Conservation (phyloP, 148 eudicot species). For the Rhododendron mucronatum region DNA sequence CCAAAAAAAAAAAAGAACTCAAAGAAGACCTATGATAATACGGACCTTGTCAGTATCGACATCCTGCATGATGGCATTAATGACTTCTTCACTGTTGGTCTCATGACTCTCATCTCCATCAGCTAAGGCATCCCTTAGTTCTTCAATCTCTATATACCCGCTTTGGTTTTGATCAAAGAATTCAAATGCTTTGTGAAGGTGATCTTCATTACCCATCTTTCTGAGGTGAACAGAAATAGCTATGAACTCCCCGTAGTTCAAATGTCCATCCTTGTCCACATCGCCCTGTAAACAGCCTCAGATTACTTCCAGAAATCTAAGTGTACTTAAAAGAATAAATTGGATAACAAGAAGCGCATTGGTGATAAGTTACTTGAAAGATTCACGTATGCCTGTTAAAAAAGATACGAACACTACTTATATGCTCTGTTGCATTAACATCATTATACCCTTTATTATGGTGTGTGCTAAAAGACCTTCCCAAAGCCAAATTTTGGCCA, state of each 20-base stretch:
- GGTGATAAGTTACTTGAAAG: neutral
- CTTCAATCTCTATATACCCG: slow-evolving; percentile 75
- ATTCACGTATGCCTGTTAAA: neutral
- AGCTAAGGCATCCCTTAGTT: slow-evolving; percentile 56
- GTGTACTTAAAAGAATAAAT: neutral
- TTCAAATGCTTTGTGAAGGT: slow-evolving; percentile 64
- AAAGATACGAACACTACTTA: neutral
- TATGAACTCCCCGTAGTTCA: slow-evolving; percentile 70
- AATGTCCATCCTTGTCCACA: slow-evolving; percentile 60
- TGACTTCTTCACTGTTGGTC: slow-evolving; percentile 50
- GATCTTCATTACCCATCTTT: slow-evolving; percentile 80
- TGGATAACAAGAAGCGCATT: neutral
- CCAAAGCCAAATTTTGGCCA: neutral
- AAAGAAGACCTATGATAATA: neutral
- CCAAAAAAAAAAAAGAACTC: slow-evolving; percentile 13
- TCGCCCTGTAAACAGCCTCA: slow-evolving; percentile 45
- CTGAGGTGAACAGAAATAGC: slow-evolving; percentile 66
- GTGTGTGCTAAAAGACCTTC: neutral
- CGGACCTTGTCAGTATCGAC: slow-evolving; percentile 78
- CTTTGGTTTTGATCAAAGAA: slow-evolving; percentile 63
- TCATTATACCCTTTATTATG: neutral
- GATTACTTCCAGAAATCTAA: neutral
- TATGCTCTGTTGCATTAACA: neutral
- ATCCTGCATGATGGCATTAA: slow-evolving; percentile 73
- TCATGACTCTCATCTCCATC: slow-evolving; percentile 38